Evolutionary conservation across 2,329 filamentous ascomycete species (phyloP), one percentile per base, ranked within the genome.

Genomic region (Hypoxylon sp.): DNA sequence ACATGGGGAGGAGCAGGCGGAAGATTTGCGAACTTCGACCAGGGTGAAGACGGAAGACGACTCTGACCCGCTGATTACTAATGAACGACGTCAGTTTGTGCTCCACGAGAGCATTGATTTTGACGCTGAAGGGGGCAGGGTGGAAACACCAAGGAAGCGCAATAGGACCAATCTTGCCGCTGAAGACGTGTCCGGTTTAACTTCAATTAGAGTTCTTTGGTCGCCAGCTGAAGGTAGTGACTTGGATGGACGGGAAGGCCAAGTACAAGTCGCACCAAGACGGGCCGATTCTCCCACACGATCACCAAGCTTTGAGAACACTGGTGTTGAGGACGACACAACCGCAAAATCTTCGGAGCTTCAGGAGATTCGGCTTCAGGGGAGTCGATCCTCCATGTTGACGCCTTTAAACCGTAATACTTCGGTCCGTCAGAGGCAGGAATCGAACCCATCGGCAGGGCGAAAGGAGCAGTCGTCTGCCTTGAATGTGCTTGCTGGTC

Each of bases 71-170:
- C 68, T 77, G 1, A 59, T 77, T 46, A 75, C 64, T 13, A 71
- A 72, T 46, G 78, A 77, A 46, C 69, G 68, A 14, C 68, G 68
- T 51, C 66, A 69, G 8, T 80, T 83, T 65, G 73, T 79, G 20
- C 80, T 83, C 0, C 81, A 86, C 44, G 88, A 89, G 57, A 91
- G 88, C 60, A 82, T 91, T 56, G 89, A 92, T 74, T 81, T 91
- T 10, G 86, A 89, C 73, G 82, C 85, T 46, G 79, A 83, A 57
- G 84, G 82, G 6, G 77, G 77, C 46, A 79, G 51, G 80, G 84
- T 73, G 76, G 81, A 57, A 6, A 88, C 83, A 11, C 82, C 81
- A 56, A 80, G 79, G 69, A 82, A 84, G 68, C 75, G 71, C 17
- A 69, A 76, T 51, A 75, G 72, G 44, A 6, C 67, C 56, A 66